These are phyloP conservation scores for Rhizopus stolonifer DNA, from an alignment of 371 early-diverging fungal species.

Conservation along the genomic window DNA sequence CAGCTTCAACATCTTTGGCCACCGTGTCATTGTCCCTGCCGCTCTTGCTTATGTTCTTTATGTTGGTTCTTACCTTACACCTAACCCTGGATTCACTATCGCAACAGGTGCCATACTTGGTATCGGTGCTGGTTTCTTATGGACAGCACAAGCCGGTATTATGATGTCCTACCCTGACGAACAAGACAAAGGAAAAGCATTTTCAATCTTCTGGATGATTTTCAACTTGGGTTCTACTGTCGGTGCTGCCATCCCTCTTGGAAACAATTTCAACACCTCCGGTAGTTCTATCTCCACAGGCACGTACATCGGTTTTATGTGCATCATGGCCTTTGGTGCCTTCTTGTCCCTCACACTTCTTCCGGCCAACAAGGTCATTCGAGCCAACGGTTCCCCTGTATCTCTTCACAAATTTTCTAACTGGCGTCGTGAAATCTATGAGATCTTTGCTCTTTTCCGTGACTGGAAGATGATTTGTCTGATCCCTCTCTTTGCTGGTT, in stretches of 20 bases:
- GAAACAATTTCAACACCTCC: conserved; percentile 14
- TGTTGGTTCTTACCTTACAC: conserved; percentile 54
- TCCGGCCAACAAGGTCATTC: conserved; percentile 61
- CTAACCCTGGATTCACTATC: conserved; percentile 46
- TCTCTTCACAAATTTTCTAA: conserved; percentile 58
- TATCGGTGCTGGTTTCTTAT: conserved; percentile 52
- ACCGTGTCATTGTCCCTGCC: conserved; percentile 53
- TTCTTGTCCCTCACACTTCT: conserved; percentile 52
- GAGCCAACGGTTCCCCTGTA: conserved; percentile 65
- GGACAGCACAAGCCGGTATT: conserved; percentile 77
- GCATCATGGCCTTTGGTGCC: conserved; percentile 64
- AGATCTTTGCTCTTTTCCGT: conserved; percentile 60
- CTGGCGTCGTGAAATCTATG: conserved; percentile 52
- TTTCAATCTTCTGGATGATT: conserved; percentile 74
- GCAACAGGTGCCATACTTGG: conserved; percentile 65
- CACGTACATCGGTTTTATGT: conserved; percentile 69
- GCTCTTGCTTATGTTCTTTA: conserved; percentile 60
- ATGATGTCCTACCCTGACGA: conserved; percentile 81
- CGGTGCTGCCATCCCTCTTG: conserved; percentile 1
- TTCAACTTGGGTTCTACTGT: conserved; percentile 56
- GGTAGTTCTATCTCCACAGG: conserved; percentile 14
- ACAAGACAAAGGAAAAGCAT: conserved; percentile 67
- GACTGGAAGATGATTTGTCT: conserved; percentile 68
- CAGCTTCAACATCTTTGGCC: conserved; percentile 59
- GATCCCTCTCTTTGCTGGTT: conserved; percentile 68